Conservation (phyloP, 208 protist genomes). For the Novymonas esmeraldas region DNA sequence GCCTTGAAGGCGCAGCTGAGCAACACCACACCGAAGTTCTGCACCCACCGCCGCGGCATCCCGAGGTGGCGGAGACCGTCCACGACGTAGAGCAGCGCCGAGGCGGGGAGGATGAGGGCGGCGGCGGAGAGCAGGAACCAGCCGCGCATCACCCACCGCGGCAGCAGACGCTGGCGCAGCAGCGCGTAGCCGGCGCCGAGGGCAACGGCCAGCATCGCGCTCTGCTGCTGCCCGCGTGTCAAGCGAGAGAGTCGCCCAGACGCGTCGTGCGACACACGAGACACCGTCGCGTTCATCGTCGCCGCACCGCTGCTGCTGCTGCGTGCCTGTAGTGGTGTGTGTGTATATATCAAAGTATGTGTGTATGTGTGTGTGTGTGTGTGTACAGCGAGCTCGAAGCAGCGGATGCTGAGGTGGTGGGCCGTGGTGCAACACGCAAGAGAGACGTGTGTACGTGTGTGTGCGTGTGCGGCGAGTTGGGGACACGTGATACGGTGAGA, state of each 20-base stretch:
- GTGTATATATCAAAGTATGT: no score
- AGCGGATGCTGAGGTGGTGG: no score
- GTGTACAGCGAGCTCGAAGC: no score
- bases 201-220: slow-evolving; percentile 28
- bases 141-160: slow-evolving; percentile 38
- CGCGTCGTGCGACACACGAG: slow-evolving; percentile 2
- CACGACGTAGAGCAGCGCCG: slow-evolving; percentile 34
- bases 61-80: slow-evolving; percentile 50
- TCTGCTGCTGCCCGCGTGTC: slow-evolving; percentile 8
- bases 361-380: no score
- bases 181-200: slow-evolving; percentile 39
- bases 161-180: slow-evolving; percentile 37
- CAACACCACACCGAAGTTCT: slow-evolving; percentile 31
- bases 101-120: slow-evolving; percentile 32
- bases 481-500: no score
- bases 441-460: no score
- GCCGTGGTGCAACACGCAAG: no score
- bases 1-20: slow-evolving; percentile 33
- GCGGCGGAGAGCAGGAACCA: slow-evolving; percentile 52
- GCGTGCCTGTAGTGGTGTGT: no score
- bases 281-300: slow-evolving; percentile 1
- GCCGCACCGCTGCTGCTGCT: no score
- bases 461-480: no score
- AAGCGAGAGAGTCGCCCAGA: slow-evolving; percentile 9
- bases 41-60: slow-evolving; percentile 28